Conservation (phyloP, 2,329 filamentous ascomycete genomes). For the Xylariaceae sp. region DNA sequence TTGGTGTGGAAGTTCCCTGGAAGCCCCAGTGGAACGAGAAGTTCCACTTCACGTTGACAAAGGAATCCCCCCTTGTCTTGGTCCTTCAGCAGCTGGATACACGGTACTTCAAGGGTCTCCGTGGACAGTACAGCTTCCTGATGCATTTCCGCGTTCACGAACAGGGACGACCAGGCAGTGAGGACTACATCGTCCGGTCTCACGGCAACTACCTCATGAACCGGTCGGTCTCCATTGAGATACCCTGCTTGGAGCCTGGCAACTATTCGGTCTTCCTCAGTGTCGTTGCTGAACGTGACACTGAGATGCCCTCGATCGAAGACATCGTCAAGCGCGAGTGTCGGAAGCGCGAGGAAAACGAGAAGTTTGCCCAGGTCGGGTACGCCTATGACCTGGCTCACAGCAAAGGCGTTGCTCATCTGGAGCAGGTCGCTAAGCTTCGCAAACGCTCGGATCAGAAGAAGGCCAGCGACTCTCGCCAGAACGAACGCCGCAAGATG, state of each 20-base stretch:
- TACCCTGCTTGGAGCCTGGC: conserved; percentile 49
- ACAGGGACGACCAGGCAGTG: conserved; percentile 43
- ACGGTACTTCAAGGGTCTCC: conserved; percentile 56
- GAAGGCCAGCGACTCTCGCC: conserved; percentile 43
- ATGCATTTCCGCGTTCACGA: conserved; percentile 49
- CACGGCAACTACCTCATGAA: conserved; percentile 55
- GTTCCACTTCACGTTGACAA: conserved; percentile 52
- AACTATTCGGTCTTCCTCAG: conserved; percentile 54
- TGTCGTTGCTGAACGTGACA: conserved; percentile 46
- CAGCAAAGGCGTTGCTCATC: conserved; percentile 48
- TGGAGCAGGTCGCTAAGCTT: conserved; percentile 45
- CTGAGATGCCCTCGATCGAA: conserved; percentile 42
- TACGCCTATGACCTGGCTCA: conserved; percentile 56
- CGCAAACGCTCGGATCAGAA: conserved; percentile 44
- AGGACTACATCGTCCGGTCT: conserved; percentile 56
- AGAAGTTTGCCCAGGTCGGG: conserved; percentile 54
- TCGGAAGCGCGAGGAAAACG: conserved; percentile 43
- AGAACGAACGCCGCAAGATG: conserved; percentile 40
- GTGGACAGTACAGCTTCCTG: conserved; percentile 51
- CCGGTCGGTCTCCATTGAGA: conserved; percentile 54
- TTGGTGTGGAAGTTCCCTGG: conserved; percentile 58
- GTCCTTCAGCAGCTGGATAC: conserved; percentile 58
- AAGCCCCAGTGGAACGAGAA: conserved; percentile 56
- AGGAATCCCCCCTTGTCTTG: conserved; percentile 52
- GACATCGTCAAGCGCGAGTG: conserved; percentile 51